phyloP scores from a whole-genome alignment of 2,329 filamentous ascomycete species.

The Cercospora citrullina region DNA sequence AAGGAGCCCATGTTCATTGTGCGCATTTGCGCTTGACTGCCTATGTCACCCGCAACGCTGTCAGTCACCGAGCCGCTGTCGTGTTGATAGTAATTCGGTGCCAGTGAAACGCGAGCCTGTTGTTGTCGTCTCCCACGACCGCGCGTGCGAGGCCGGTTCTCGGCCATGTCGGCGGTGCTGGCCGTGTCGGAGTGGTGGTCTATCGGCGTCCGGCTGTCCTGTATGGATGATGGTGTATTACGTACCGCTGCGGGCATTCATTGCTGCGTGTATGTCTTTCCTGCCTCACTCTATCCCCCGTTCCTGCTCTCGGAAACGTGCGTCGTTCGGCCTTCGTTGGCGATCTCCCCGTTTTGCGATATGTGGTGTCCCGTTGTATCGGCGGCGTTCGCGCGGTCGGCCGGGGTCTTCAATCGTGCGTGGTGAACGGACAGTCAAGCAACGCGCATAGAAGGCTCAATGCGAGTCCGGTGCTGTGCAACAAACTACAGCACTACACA shows the following conservation, averaged over 20 bases:
- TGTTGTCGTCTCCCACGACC: constrained; percentile 9
- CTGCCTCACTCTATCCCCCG: constrained; percentile 1
- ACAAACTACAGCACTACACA: constrained; percentile 1
- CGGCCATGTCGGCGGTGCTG: neutral
- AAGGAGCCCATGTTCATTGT: constrained; percentile 56
- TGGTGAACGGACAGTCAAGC: neutral
- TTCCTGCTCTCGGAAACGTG: neutral
- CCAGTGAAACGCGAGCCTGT: constrained; percentile 4
- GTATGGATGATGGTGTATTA: constrained; percentile 2
- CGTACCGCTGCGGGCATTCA: constrained; percentile 21
- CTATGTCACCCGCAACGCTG: constrained; percentile 23
- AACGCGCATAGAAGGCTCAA: neutral
- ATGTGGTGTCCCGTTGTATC: neutral
- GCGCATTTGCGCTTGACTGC: constrained; percentile 43
- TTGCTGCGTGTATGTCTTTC: neutral
- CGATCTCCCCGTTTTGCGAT: neutral
- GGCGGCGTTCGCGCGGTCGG: neutral
- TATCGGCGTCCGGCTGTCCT: neutral
- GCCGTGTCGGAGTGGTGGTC: neutral
- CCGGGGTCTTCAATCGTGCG: neutral
- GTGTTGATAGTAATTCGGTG: constrained; percentile 3
- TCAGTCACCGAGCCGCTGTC: constrained; percentile 21
- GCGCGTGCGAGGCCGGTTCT: constrained; percentile 7
- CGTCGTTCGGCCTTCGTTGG: neutral
- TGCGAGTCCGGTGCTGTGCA: constrained; percentile 1